Base-by-base conservation (phyloP, 768 basidiomycete genomes). In the Lentinula boryana region DNA sequence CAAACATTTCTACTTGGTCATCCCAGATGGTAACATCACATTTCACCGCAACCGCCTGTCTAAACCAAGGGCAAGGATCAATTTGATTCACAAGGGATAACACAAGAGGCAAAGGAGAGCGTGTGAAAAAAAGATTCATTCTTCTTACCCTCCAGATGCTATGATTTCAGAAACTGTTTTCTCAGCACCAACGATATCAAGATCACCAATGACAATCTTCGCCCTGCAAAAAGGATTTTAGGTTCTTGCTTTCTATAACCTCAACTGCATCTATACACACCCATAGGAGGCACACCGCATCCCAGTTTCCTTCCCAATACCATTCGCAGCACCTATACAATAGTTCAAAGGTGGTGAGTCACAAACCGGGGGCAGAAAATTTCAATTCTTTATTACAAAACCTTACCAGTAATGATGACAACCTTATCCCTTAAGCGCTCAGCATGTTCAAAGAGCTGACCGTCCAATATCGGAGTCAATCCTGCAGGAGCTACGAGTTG, bases 171-270 rank as follows among this genome's bases (percentile, higher is more conserved):
- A 15, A 4, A 60, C 66, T 7, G 64, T 62, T 35, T 61, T 51
- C 51, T 69, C 62, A 21, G 62, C 67, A 4, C 61, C 69, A 15
- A 46, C 56, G n/a, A 66, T 40, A 52, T 74, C 68, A 9, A 71
- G 18, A 54, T 74, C 73, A 48, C 71, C 73, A 43, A 74, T 71
- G 35, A 73, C 50, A 44, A 64, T 51, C 38, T 68, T 72, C 15
- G 73, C 70, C 3, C 72, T 72, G 38, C 43, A 13, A 66, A 68
- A 66, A 18, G 10, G 15, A 18, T 21, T 23, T 33, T 6, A 56
- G 33, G 16, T 16, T 8, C 27, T 53, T 4, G 50, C 6, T 40
- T 52, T 15, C 35, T 16, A 15, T n/a, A 4, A 21, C 5, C 5
- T 33, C 4, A 13, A 27, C 2, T 10, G 13, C 1, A 2, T 32